Evolutionary conservation across 1,284 basidiomycete species (phyloP).

Genomic region (Anthracocystis walkeri): DNA sequence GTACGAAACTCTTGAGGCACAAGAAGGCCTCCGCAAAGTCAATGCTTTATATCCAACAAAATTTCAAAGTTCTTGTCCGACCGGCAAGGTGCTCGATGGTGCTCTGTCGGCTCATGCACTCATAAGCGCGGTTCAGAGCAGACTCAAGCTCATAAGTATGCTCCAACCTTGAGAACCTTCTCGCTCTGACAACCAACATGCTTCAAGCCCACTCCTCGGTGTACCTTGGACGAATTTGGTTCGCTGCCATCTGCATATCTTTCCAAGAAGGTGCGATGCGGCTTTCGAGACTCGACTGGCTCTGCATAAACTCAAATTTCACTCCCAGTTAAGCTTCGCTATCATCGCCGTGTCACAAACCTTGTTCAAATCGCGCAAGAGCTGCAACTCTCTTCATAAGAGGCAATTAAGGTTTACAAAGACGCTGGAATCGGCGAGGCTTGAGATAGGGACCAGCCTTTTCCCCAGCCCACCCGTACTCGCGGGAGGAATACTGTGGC

Average conservation of each 20-base stretch:
- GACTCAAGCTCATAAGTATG: constrained; percentile 2
- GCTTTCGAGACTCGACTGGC: constrained; percentile 3
- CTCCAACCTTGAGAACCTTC: neutral
- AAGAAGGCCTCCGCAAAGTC: neutral
- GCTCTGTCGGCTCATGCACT: neutral
- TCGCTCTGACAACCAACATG: neutral
- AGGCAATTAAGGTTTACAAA: neutral
- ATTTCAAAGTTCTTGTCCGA: neutral
- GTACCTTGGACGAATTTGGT: neutral
- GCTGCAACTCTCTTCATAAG: neutral
- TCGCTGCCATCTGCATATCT: neutral
- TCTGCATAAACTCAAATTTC: neutral
- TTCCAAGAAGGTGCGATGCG: neutral
- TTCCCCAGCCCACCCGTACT: neutral
- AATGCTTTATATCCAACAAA: constrained; percentile 2
- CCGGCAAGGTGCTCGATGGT: neutral
- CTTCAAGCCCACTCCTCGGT: constrained; percentile 1
- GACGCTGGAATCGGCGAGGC: no score
- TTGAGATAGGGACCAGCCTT: neutral
- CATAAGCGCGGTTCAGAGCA: neutral
- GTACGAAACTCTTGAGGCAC: no score
- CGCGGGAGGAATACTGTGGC: neutral
- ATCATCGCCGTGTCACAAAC: neutral
- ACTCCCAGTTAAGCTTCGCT: neutral
- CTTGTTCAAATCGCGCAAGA: no score